Base-by-base conservation (phyloP, 768 basidiomycete species). In the Rhodotorula taiwanensis region DNA sequence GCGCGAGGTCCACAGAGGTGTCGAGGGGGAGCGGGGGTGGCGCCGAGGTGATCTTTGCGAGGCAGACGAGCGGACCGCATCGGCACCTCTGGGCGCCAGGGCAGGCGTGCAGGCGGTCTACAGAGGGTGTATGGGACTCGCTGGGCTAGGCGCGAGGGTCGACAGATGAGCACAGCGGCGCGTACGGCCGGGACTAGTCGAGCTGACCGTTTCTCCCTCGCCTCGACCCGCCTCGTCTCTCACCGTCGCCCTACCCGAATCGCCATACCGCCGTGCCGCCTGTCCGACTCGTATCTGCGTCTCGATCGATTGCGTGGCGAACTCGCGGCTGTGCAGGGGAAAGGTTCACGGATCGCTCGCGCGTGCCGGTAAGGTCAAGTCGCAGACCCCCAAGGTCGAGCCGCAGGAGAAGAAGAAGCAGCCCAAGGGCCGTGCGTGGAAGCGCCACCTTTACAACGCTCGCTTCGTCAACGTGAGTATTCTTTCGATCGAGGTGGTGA, bases 371-470 rank as follows among this genome's bases (percentile, higher is more conserved):
- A 97, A 98, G 84, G 94, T 97, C 83, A 49, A 47, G 30, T 28
- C 49, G 49, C 41, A 52, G 36, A 52, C 49, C 27, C 48, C 30
- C 41, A 42, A 52, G 33, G 49, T 49, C 45, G 30, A 42, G 28
- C 47, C 48, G 28, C 47, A 33, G 49, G 58, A 44, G 50, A 39
- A 52, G 31, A 51, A 45, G 50, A 41, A 52, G 50, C 25, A 33
- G 43, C 90, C 90, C 60, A 94, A 87, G 80, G 94, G 94, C 68
- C 90, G 94, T 76, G 94, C 94, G 67, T 95, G 94, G 87, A 97
- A 97, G 83, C 83, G 89, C 70, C 80, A 89, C 71, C 80, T 90
- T 69, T 94, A 93, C 83, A 93, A 93, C 81, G 86, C 89, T 76
- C 84, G 78, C 72, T 84, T 81, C 60, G 36, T 31, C 20, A 55